Conservation (phyloP, 139 green algal species). For the Picochlorum sp. region DNA sequence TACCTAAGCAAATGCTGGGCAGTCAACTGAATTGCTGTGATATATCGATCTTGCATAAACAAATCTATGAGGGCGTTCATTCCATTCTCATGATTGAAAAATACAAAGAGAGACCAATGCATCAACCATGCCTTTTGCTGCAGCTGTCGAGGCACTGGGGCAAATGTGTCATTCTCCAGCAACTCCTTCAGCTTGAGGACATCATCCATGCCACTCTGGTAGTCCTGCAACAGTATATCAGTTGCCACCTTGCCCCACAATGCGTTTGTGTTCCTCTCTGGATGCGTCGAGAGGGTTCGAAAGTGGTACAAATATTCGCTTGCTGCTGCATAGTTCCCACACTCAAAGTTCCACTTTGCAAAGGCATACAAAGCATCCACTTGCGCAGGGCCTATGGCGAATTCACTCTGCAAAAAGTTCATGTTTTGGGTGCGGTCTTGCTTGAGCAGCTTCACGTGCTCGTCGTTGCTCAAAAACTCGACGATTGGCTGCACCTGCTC, state of each 20-base stretch:
- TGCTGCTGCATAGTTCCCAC: constrained; percentile 89
- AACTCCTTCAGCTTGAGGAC: constrained; percentile 86
- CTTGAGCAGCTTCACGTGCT: constrained; percentile 75
- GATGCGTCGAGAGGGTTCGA: constrained; percentile 76
- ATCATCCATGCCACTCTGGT: constrained; percentile 78
- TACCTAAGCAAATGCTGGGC: constrained; percentile 91
- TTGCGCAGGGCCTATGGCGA: constrained; percentile 71
- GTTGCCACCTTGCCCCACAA: constrained; percentile 95
- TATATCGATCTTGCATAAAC: constrained; percentile 86
- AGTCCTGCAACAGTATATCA: constrained; percentile 88
- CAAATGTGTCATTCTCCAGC: constrained; percentile 88
- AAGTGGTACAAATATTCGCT: constrained; percentile 92
- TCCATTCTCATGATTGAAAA: constrained; percentile 97
- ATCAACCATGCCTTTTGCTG: constrained; percentile 97
- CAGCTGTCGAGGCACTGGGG: constrained; percentile 73
- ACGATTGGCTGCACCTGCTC: constrained; percentile 77
- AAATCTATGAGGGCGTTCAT: constrained; percentile 91
- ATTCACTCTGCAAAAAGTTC: constrained; percentile 72
- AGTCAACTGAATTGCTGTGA: constrained; percentile 82
- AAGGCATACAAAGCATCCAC: constrained; percentile 96
- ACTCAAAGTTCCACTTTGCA: constrained; percentile 98
- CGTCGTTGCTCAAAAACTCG: constrained; percentile 78
- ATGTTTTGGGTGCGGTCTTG: constrained; percentile 92
- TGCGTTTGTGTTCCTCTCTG: constrained; percentile 67
- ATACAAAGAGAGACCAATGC: constrained; percentile 96